Conservation (phyloP, 1,284 basidiomycete species). For the Amylostereum chailletii region DNA sequence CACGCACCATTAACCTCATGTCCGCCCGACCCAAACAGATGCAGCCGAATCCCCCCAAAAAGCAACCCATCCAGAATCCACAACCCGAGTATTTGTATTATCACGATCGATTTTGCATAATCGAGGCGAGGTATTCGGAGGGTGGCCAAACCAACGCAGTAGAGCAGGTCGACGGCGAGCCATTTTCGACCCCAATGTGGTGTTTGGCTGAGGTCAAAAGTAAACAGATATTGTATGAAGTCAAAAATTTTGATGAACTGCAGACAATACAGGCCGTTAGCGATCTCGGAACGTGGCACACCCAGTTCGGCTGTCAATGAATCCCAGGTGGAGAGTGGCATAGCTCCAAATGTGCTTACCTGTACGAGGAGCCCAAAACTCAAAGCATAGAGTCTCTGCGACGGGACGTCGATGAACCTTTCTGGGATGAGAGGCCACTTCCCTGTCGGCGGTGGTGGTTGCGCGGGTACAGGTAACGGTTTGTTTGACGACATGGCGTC, state of each 20-base stretch:
- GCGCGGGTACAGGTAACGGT: constrained; percentile 5
- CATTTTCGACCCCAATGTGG: constrained; percentile 51
- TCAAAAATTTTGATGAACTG: constrained; percentile 65
- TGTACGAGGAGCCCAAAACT: constrained; percentile 35
- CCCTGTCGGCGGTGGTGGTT: constrained; percentile 2
- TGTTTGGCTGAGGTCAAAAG: constrained; percentile 28
- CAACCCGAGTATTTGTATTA: constrained; percentile 48
- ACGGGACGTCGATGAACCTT: constrained; percentile 27
- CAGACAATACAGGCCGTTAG: not conserved
- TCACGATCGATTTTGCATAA: constrained; percentile 53
- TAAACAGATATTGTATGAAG: constrained; percentile 42
- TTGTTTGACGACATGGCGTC: constrained; percentile 13
- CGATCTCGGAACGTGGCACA: not conserved
- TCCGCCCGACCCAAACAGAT: constrained; percentile 14
- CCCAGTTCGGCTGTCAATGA: not conserved
- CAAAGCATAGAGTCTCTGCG: constrained; percentile 39
- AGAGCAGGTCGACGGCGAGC: constrained; percentile 59
- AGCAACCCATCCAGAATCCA: constrained; percentile 60
- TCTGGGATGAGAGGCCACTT: constrained; percentile 23
- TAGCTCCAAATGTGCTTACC: constrained; percentile 21
- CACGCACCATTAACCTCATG: constrained; percentile 7
- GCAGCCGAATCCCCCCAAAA: constrained; percentile 51
- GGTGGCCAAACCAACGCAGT: constrained; percentile 49
- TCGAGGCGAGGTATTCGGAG: constrained; percentile 74
- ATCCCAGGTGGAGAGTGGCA: not conserved